Percentiles rank a stretch among this genome's conserved stretches.
phyloP scores from a whole-genome alignment of 2,329 filamentous ascomycete genomes.

The Pseudogymnoascus sp. region DNA sequence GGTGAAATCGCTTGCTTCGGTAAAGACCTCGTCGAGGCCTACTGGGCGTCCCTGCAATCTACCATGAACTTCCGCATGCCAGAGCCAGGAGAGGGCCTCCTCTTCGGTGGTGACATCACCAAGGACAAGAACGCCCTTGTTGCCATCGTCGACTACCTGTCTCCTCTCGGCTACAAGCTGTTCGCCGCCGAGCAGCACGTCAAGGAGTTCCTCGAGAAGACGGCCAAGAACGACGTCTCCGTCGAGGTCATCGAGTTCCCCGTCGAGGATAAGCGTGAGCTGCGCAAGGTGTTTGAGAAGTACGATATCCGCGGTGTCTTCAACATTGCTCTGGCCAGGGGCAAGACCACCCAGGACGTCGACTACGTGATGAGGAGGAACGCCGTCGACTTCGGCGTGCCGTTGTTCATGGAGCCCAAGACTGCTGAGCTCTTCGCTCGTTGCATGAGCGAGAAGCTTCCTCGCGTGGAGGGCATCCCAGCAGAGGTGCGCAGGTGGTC shows the following conservation, averaged over 20 bases:
- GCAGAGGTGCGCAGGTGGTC: slow-evolving; percentile 90
- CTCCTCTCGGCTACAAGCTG: slow-evolving; percentile 88
- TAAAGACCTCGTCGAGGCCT: slow-evolving; percentile 89
- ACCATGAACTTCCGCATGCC: slow-evolving; percentile 99
- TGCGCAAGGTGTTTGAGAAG: slow-evolving; percentile 93
- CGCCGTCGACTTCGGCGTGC: slow-evolving; percentile 95
- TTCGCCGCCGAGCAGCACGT: slow-evolving; percentile 75
- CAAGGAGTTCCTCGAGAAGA: slow-evolving; percentile 73
- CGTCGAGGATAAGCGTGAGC: slow-evolving; percentile 86
- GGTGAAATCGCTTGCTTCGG: slow-evolving; percentile 99
- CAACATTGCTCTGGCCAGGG: slow-evolving; percentile 80
- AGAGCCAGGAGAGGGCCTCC: slow-evolving; percentile 86
- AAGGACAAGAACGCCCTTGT: slow-evolving; percentile 59
- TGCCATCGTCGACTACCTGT: slow-evolving; percentile 75
- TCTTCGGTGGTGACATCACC: slow-evolving; percentile 78
- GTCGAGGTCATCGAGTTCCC: slow-evolving; percentile 96
- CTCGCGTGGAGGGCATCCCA: slow-evolving; percentile 78
- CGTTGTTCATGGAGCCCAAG: slow-evolving; percentile 97
- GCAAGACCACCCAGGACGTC: slow-evolving; percentile 77
- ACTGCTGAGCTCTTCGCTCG: slow-evolving; percentile 92
- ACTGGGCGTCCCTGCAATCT: slow-evolving; percentile 93
- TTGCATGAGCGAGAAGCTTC: slow-evolving; percentile 96
- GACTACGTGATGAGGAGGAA: slow-evolving; percentile 99
- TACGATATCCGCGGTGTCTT: slow-evolving; percentile 94
- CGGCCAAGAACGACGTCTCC: slow-evolving; percentile 54